A percentile compares a stretch with the other conserved stretches of the same genome.
Conservation (phyloP, 2,329 filamentous ascomycete genomes). For the Fusarium luffae region DNA sequence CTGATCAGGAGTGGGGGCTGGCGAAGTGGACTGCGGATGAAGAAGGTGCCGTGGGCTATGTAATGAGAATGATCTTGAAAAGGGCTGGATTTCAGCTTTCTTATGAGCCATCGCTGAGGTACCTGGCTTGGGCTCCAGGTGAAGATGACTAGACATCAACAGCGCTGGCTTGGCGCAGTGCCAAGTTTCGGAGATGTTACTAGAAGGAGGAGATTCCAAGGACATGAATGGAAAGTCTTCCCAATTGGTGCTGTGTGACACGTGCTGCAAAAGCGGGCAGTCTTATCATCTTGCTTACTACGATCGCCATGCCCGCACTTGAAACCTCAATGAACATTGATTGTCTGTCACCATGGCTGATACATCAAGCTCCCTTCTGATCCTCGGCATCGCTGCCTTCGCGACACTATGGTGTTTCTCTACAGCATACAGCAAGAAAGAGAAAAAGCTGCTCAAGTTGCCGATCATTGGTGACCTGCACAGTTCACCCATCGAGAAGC, state of each 20-base stretch:
- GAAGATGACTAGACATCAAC: background rate
- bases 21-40: conserved; percentile 39
- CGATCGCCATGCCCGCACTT: background rate
- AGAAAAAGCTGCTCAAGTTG: background rate
- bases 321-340: no score
- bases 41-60: conserved; percentile 27
- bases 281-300: background rate
- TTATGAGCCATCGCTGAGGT: background rate
- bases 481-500: background rate
- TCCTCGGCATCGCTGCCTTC: background rate
- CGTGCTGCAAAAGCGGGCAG: background rate
- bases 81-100: background rate
- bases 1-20: conserved; percentile 35
- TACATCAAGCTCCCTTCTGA: background rate
- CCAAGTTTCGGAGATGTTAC: no score
- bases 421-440: background rate
- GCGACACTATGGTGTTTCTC: background rate
- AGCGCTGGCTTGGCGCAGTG: no score
- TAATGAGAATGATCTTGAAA: background rate
- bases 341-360: background rate
- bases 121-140: background rate
- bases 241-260: no score
- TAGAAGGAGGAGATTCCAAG: no score
- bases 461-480: background rate
- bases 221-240: no score